Conservation (phyloP, 768 basidiomycete species). For the Agaricus bisporus region DNA sequence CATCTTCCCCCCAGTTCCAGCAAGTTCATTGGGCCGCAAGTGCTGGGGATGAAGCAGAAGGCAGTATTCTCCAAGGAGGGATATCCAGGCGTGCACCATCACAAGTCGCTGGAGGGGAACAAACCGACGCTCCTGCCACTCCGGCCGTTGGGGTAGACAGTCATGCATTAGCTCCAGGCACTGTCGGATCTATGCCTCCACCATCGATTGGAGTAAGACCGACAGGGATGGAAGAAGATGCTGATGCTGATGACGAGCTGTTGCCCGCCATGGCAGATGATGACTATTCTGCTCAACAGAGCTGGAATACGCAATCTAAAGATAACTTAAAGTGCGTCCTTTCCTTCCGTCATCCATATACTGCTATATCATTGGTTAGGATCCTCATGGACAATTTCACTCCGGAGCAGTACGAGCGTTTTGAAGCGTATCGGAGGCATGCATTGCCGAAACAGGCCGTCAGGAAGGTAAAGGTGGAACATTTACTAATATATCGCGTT, state of each 20-base stretch:
- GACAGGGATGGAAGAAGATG: slow-evolving; percentile 41
- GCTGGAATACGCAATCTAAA: slow-evolving; percentile 84
- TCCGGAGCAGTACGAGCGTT: slow-evolving; percentile 79
- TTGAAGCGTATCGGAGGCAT: slow-evolving; percentile 82
- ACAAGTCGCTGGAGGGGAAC: slow-evolving; percentile 2
- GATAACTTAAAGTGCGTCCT: slow-evolving; percentile 69
- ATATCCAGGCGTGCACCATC: slow-evolving; percentile 6
- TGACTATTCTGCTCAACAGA: slow-evolving; percentile 78
- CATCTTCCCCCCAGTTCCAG: slow-evolving; percentile 11
- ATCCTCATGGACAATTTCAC: slow-evolving; percentile 88
- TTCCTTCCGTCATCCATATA: neutral
- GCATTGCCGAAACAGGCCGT: slow-evolving; percentile 81
- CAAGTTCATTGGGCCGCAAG: slow-evolving; percentile 6
- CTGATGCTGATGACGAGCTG: slow-evolving; percentile 72
- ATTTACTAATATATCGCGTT: neutral
- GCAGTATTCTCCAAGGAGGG: slow-evolving; percentile 6
- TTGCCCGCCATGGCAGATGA: slow-evolving; percentile 85
- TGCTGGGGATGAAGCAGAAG: slow-evolving; percentile 4
- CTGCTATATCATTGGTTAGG: slow-evolving; percentile 28
- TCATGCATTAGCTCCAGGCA: neutral
- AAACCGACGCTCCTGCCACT: neutral
- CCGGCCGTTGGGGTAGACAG: neutral
- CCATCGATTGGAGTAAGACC: slow-evolving; percentile 14
- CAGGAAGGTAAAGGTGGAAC: slow-evolving; percentile 48
- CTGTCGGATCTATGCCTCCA: slow-evolving; percentile 10